Evolutionary conservation across 2,329 filamentous ascomycete genomes (phyloP), one percentile per base, ranked within the genome.

Genomic region (Penicillium sp.): DNA sequence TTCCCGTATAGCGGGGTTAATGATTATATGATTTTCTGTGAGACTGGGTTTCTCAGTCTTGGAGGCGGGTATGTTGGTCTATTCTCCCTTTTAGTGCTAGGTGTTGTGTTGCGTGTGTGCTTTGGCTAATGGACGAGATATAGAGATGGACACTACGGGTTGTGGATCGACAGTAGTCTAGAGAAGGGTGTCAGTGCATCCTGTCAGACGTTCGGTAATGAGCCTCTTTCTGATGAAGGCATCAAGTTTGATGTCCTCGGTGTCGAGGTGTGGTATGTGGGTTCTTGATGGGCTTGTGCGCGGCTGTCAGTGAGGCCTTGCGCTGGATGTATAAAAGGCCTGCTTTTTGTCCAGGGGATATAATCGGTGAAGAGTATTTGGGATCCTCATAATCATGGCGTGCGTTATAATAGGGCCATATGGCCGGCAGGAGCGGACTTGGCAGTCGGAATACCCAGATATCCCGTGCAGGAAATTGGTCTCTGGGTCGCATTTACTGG

Each of bases 1-100:
- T 99, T 97, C 63, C 91, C 92, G 0, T 97, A 96, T 65, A 95
- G 88, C 49, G 93, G 93, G 4, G 81, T 95, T 34, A 97, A 99
- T 68, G 93, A 97, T 70, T 99, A 95, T 68, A 89, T 92, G 75
- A 93, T 97, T 59, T 87, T 95, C 63, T 97, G 92, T 71, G 90
- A 97, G 72, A 77, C 82, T 3, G 81, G 84, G 19, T 97, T 88
- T 67, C 71, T 99, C 36, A 93, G 88, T 63, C 79, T 97, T 16
- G 93, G 93, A 10, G 92, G 89, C 47, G 89, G 81, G 73, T 83
- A 62, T 71, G 77, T 70, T 70, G 14, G 45, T 16, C 8, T n/a
- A n/a, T 16, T 34, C 8, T 16, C 14, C 5, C 4, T 12, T 1
- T n/a, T 31, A 7, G 30, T n/a, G n/a, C n/a, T n/a, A n/a, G 3